Percentiles rank a stretch among this genome's conserved stretches.
Evolutionary conservation across 2,329 filamentous ascomycete species (phyloP).

Genomic region (Xylaria sp.): DNA sequence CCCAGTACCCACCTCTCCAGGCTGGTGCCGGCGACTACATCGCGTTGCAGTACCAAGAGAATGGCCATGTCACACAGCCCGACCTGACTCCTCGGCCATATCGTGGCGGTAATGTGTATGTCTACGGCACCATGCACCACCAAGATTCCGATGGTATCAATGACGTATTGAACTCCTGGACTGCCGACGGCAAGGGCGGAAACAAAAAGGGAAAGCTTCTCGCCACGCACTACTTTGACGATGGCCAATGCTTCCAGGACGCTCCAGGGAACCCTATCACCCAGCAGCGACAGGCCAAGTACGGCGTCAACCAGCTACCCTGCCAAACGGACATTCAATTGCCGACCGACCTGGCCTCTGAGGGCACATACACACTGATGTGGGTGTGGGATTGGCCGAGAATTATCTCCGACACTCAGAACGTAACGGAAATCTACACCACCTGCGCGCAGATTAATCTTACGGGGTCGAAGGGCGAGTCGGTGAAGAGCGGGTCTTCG

Average conservation of each 20-base stretch:
- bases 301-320: constrained; percentile 70
- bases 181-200: constrained; percentile 79
- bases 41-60: constrained; percentile 77
- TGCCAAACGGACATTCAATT: constrained; percentile 87
- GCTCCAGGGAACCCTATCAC: constrained; percentile 59
- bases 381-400: constrained; percentile 98
- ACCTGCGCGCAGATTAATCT: constrained; percentile 58
- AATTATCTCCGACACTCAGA: constrained; percentile 57
- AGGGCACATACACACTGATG: constrained; percentile 81
- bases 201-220: constrained; percentile 81
- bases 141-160: constrained; percentile 52
- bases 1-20: constrained; percentile 68
- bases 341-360: constrained; percentile 71
- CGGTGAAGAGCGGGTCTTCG: constrained; percentile 50
- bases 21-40: constrained; percentile 71
- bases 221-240: constrained; percentile 84
- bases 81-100: constrained; percentile 65
- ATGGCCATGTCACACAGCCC: constrained; percentile 77
- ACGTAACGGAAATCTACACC: constrained; percentile 68
- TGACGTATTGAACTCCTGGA: constrained; percentile 81
- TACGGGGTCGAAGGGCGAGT: constrained; percentile 36
- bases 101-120: constrained; percentile 77
- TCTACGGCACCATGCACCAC: constrained; percentile 76
- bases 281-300: constrained; percentile 65
- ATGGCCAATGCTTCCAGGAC: constrained; percentile 88